Base-by-base conservation (phyloP, 345 rosid genomes). In the Arabidopsis arenosa region DNA sequence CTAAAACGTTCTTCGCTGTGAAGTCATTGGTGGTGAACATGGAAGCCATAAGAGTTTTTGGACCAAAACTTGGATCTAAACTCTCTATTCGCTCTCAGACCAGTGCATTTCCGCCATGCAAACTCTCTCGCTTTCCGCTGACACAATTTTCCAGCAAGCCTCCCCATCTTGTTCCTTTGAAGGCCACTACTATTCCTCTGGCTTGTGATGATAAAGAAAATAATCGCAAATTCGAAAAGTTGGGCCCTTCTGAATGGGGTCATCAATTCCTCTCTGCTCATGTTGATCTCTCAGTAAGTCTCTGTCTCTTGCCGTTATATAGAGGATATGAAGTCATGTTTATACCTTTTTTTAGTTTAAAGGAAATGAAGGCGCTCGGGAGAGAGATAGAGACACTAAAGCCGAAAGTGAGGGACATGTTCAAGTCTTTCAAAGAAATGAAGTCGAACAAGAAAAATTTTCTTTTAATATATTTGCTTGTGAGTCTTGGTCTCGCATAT, bases 401-500 rank as follows among this genome's bases (percentile, higher is more conserved):
- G 47, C 14, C 47, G 3, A 41, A 41, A 41, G 47, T 41, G 5
- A 12, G 1, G n/a, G 2, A 41, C 3, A 41, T 41, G 47, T 12
- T 72, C 1, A 60, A 35, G 57, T 71, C 75, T 71, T 45, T 7
- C 35, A 6, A 26, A 26, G 15, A 7, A 1, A 28, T 0, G 6
- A 12, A 68, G 1, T 56, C 53, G 13, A 12, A 5, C 10, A 70
- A 70, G 35, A 7, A 35, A 17, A 60, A 12, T 13, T 14, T 60
- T 17, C 10, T 60, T 37, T 36, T 48, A 4, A 60, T 72, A 3
- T 47, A 72, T 72, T 21, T 47, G 68, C 35, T 72, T 5, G 58
- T 48, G 39, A 60, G 12, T 15, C 60, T 72, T 59, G 68, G 75
- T 13, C 59, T 72, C 7, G 64, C 68, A 7, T 15, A 60, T 48